A percentile compares a stretch with the other conserved stretches of the same genome.
phyloP scores from a whole-genome alignment of 805 yeast species.

The Wickerhamiella brachini region DNA sequence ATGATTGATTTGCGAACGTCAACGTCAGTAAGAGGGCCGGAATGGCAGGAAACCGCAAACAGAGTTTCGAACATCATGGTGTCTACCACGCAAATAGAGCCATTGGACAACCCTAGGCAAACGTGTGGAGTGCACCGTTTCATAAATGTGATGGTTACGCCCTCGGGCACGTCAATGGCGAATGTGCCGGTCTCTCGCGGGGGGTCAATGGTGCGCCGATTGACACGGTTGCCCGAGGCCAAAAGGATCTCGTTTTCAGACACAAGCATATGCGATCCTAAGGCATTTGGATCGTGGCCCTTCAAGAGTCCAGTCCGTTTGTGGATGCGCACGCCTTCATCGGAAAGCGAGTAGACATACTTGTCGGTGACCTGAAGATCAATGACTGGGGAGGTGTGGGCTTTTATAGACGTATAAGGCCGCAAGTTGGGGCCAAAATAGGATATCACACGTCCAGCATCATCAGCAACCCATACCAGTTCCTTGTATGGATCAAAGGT shows the following conservation, averaged over 20 bases:
- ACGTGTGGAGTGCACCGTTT: constrained; percentile 21
- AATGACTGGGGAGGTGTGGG: constrained; percentile 36
- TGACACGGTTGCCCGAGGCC: constrained; percentile 21
- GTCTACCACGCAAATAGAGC: constrained; percentile 25
- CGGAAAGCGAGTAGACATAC: constrained; percentile 46
- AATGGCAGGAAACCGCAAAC: constrained; percentile 23
- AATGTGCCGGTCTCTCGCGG: constrained; percentile 24
- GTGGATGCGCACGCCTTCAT: constrained; percentile 37
- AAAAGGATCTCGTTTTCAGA: constrained; percentile 25
- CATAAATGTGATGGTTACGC: constrained; percentile 19
- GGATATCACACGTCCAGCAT: constrained; percentile 28
- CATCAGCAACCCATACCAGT: constrained; percentile 75
- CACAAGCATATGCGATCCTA: constrained; percentile 16
- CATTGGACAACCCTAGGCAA: constrained; percentile 24
- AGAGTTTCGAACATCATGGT: constrained; percentile 23
- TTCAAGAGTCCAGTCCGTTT: constrained; percentile 42
- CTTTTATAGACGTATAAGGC: constrained; percentile 45
- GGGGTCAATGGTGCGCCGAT: constrained; percentile 23
- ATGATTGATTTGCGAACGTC: constrained; percentile 25
- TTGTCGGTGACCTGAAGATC: constrained; percentile 41
- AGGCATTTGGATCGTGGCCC: constrained; percentile 22
- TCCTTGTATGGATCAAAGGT: constrained; percentile 28
- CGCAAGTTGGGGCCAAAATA: constrained; percentile 34
- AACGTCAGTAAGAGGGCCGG: constrained; percentile 27
- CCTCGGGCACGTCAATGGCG: constrained; percentile 15